These are phyloP conservation scores for Pestalotiopsis sp. DNA, from an alignment of 2,329 filamentous ascomycete species.

Conservation along the genomic window DNA sequence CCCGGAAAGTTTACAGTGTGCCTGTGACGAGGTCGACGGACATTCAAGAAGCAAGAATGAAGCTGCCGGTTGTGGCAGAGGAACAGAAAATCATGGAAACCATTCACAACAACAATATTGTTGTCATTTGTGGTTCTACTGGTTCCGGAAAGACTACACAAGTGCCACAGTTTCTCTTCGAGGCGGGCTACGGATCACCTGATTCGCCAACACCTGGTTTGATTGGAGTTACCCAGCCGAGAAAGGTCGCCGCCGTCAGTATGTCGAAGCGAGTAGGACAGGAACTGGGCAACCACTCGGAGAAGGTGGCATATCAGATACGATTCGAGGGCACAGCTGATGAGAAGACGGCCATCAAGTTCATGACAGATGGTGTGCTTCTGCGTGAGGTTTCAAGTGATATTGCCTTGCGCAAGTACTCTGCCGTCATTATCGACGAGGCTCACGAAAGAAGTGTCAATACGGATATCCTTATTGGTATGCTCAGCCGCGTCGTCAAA, in stretches of 20 bases:
- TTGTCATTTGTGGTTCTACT: slow-evolving; percentile 91
- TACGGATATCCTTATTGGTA: slow-evolving; percentile 96
- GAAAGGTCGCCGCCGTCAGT: slow-evolving; percentile 91
- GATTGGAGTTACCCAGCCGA: slow-evolving; percentile 93
- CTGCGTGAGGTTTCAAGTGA: slow-evolving; percentile 89
- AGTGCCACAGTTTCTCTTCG: slow-evolving; percentile 87
- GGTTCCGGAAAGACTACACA: slow-evolving; percentile 98
- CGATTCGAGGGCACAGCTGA: slow-evolving; percentile 86
- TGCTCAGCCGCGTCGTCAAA: slow-evolving; percentile 90
- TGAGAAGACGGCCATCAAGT: slow-evolving; percentile 86
- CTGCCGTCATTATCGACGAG: slow-evolving; percentile 91
- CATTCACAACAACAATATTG: slow-evolving; percentile 85
- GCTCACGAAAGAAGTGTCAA: slow-evolving; percentile 97
- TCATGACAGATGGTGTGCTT: slow-evolving; percentile 98
- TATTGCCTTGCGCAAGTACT: slow-evolving; percentile 85
- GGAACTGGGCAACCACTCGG: slow-evolving; percentile 77
- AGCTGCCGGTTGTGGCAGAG: slow-evolving; percentile 87
- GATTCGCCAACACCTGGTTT: slow-evolving; percentile 81
- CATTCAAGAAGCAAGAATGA: slow-evolving; percentile 76
- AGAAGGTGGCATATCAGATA: slow-evolving; percentile 87
- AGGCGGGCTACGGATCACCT: slow-evolving; percentile 84
- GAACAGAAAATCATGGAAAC: slow-evolving; percentile 99
- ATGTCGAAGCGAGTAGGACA: slow-evolving; percentile 91
- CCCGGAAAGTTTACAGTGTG: slow-evolving; percentile 76
- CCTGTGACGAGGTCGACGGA: slow-evolving; percentile 67